Base-by-base conservation (phyloP, 1,139 yeast genomes). In the Blastobotrys indianensis region DNA sequence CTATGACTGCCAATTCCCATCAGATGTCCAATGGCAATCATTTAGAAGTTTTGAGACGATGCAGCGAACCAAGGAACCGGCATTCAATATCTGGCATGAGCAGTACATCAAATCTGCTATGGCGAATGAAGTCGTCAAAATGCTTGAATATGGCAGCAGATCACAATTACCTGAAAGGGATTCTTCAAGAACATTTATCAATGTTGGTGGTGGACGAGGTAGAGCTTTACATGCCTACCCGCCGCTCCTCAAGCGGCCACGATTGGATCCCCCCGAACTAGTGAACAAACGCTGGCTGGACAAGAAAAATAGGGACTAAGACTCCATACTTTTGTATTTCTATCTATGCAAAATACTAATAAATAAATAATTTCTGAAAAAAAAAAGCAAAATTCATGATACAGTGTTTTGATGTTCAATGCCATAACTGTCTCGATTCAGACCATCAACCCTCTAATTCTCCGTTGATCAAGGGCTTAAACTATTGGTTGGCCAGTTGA, bases 1-100 rank as follows among this genome's bases (percentile, higher is more conserved):
- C 35, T 90, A 82, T 61, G 95, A 92, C 60, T 92, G 97, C 64
- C 79, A 76, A n/a, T 92, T 77, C 60, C 71, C 69, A 1, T 70
- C 68, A 2, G 72, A 70, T 2, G 73, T 88, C 70, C 81, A 80
- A 53, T 90, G 97, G 97, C 49, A 48, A 36, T 51, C 57, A 20
- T 52, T 54, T 39, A 51, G 45, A 12, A 51, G 49, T 30, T 43
- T 39, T 10, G 56, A 51, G 36, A 47, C 58, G 7, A 39, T 50
- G 37, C 47, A 47, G 13, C 45, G 54, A 17, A 47, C 57, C 29
- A 47, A 53, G 39, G 59, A 58, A 46, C 42, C 54, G 17, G 42
- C 58, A 9, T 58, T 53, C 51, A 58, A 58, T 43, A 46, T 58
- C 30, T 64, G 65, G 67, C 63, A 62, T 48, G 63, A 60, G 15